phyloP scores from a whole-genome alignment of 1,284 basidiomycete species.

The Irpex sp. region DNA sequence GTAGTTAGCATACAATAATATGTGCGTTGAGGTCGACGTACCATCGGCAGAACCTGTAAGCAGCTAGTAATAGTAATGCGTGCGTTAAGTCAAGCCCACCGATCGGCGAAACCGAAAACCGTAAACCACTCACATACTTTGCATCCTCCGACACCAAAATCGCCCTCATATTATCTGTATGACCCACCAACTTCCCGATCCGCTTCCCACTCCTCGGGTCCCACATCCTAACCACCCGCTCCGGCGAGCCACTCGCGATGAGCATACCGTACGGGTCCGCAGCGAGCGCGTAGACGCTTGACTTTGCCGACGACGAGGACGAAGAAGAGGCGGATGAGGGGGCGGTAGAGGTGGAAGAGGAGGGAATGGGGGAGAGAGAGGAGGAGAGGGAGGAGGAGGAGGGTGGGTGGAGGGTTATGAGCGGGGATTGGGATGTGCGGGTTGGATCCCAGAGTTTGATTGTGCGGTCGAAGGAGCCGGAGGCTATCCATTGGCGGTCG shows the following conservation, averaged over 20 bases:
- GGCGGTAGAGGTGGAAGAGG: no score
- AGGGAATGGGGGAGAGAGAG: no score
- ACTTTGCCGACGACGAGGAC: slow-evolving; percentile 70
- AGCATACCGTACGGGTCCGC: slow-evolving; percentile 76
- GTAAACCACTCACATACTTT: slow-evolving; percentile 61
- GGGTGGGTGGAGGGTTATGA: slow-evolving; percentile 53
- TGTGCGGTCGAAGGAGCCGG: slow-evolving; percentile 90
- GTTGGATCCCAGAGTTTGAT: slow-evolving; percentile 92
- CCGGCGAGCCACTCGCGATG: slow-evolving; percentile 87
- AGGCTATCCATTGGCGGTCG: slow-evolving; percentile 83
- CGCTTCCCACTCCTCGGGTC: slow-evolving; percentile 81
- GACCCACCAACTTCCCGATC: slow-evolving; percentile 79
- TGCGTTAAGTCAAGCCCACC: not conserved
- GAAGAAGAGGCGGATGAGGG: no score
- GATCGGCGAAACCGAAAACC: not conserved
- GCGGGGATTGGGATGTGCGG: slow-evolving; percentile 36
- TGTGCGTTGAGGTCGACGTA: slow-evolving; percentile 17
- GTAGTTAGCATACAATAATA: slow-evolving; percentile 9
- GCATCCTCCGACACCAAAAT: slow-evolving; percentile 88
- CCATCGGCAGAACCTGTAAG: slow-evolving; percentile 91
- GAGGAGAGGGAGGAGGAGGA: no score
- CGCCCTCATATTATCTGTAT: slow-evolving; percentile 93
- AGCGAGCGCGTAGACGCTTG: slow-evolving; percentile 76
- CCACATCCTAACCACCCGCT: slow-evolving; percentile 87
- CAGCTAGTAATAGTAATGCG: slow-evolving; percentile 34